These are phyloP conservation scores for Ganoderma lucidum DNA, from an alignment of 1,284 basidiomycete genomes.

Conservation along the genomic window DNA sequence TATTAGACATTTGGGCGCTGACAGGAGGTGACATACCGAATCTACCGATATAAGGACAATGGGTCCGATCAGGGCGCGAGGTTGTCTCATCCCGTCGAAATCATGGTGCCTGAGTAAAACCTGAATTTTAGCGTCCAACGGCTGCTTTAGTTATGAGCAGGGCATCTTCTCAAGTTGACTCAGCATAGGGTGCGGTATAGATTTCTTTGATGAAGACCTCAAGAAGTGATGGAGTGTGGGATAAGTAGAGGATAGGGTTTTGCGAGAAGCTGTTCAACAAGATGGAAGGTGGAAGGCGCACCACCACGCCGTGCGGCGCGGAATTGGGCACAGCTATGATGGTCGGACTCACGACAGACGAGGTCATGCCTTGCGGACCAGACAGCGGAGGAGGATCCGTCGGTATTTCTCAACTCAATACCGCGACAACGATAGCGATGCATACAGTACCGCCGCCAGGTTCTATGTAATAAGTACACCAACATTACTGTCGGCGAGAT, in stretches of 20 bases:
- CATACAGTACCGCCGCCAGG: too few species aligned
- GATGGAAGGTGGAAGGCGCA: not conserved
- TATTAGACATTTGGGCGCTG: slow-evolving; percentile 4
- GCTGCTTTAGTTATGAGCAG: too few species aligned
- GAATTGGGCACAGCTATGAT: not conserved
- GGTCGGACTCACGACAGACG: too few species aligned
- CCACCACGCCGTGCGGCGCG: not conserved
- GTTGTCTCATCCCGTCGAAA: not conserved
- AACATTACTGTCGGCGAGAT: too few species aligned
- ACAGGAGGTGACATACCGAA: slow-evolving; percentile 14
- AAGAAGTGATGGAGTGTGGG: not conserved
- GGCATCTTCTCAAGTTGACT: not conserved
- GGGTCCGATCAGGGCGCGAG: not conserved
- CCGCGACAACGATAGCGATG: too few species aligned
- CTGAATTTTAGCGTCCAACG: too few species aligned
- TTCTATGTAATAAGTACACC: too few species aligned
- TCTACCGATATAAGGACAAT: not conserved
- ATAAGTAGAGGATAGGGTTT: not conserved
- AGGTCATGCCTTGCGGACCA: too few species aligned
- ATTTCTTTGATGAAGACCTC: not conserved
- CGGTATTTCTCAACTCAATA: too few species aligned
- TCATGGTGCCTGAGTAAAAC: not conserved
- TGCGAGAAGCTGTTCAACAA: not conserved
- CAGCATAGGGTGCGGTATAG: not conserved
- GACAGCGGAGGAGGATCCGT: too few species aligned